phyloP scores from a whole-genome alignment of 768 basidiomycete species.

The Lactifluus echinatus region DNA sequence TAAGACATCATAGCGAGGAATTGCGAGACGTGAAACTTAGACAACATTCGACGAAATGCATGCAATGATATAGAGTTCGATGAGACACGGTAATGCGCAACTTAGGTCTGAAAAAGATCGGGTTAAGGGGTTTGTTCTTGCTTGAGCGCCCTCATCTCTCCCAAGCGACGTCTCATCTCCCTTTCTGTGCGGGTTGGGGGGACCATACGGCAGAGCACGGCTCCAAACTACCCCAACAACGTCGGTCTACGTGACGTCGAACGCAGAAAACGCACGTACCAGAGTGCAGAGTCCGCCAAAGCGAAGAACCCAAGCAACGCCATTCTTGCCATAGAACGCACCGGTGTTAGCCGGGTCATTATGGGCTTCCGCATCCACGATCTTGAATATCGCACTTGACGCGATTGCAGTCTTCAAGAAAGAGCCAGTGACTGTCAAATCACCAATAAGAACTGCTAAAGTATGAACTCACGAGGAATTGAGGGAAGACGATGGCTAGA shows the following conservation, averaged over 20 bases:
- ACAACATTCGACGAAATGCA: not conserved
- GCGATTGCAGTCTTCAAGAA: constrained; percentile 64
- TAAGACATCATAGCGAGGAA: not conserved
- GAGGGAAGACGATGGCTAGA: constrained; percentile 89
- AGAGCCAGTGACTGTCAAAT: not conserved
- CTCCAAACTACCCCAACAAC: constrained; percentile 43
- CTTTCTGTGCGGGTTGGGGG: constrained; percentile 88
- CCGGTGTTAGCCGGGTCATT: constrained; percentile 37
- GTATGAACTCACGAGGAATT: constrained; percentile 66
- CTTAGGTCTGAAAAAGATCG: not conserved
- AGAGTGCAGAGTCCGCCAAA: constrained; percentile 87
- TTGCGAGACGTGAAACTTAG: constrained; percentile 11
- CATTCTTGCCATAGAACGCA: constrained; percentile 73
- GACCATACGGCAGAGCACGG: constrained; percentile 68
- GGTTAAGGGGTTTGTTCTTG: constrained; percentile 46
- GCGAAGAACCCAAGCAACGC: constrained; percentile 89
- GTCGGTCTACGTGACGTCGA: not conserved
- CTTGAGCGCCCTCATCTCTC: constrained; percentile 67
- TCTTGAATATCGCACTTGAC: constrained; percentile 78
- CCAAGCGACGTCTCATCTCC: constrained; percentile 76
- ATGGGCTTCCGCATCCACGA: constrained; percentile 56
- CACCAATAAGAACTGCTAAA: not conserved
- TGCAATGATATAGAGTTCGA: not conserved
- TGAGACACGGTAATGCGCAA: not conserved
- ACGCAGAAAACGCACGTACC: constrained; percentile 26